Base-by-base conservation (phyloP, 345 rosid genomes). In the Heritiera fomes region DNA sequence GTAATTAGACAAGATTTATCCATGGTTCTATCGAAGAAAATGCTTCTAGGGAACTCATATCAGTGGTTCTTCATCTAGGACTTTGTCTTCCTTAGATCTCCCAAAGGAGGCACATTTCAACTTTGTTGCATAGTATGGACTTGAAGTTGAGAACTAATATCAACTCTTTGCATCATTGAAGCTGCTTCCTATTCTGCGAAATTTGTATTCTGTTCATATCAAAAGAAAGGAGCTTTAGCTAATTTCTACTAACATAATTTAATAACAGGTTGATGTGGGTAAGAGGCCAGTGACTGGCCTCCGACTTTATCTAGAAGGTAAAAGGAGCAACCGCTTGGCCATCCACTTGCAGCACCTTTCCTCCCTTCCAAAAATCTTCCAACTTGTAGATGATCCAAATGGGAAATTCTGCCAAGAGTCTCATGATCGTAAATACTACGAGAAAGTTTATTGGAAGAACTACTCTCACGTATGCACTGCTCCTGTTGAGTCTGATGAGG, bases 281-380 rank as follows among this genome's bases (percentile, higher is more conserved):
- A 91, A 90, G 87, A 88, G 98, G 80, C 99, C 98, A 6, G 89
- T 96, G 65, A 96, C 98, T 61, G 99, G 99, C 73, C 87, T 96
- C 80, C 87, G 99, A 75, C 97, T 96, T 58, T 96, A 92, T 86
- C 91, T 96, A 75, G 99, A 96, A 75, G 99, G 99, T 70, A 87
- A 90, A 89, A 90, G 93, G 80, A 92, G 94, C 82, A 94, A 94
- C 73, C 89, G 91, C 71, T 71, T 96, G 71, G 98, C 98, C 23
- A 86, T 96, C 78, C 99, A 96, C 80, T 71, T 96, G 84, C 99
- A 96, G 85, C 99, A 96, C 78, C 98, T 94, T 66, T 94, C 99
- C 68, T 91, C 98, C 65, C 97, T 96, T 73, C 99, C 99, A 11
- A 94, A 92, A 79, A 83, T 90, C 72, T 92, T 90, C 83, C 95